Evolutionary conservation across 139 green algal genomes (phyloP), one percentile per base, ranked within the genome.

Genomic region (Bryopsis sp.): DNA sequence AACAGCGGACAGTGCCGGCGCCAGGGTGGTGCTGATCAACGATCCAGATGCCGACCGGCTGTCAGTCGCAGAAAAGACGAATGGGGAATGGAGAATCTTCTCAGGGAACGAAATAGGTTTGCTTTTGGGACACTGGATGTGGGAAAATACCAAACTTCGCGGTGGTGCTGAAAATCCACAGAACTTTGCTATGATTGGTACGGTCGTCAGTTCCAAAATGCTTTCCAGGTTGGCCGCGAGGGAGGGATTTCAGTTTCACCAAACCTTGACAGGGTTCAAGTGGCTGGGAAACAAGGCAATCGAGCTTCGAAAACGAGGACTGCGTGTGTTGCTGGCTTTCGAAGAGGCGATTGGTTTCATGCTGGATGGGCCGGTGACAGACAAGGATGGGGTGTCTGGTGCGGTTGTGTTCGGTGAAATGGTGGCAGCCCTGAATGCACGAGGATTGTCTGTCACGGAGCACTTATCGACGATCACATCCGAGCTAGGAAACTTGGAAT

Each of bases 301-400:
- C 34, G 11, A 78, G 71, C 70, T 86, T 62, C n/a, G n/a, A n/a
- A n/a, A n/a, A n/a, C n/a, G n/a, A n/a, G 38, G 35, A 3, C 2
- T 2, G 0, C 39, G 54, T 15, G 82, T 88, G 47, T 58, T 92
- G 60, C 92, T 93, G 74, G 84, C 84, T 0, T 93, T 86, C 62
- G 87, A 93, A 73, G 87, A 93, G 70, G 86, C 87, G 11, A 92
- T 93, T 8, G 87, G 87, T 0, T 93, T 89, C 72, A 85, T 81
- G 71, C 64, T 88, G 48, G 77, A n/a, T n/a, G n/a, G n/a, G n/a
- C n/a, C n/a, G n/a, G n/a, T n/a, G n/a, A n/a, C n/a, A n/a, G n/a
- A n/a, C n/a, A n/a, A n/a, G n/a, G n/a, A n/a, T n/a, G n/a, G n/a
- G n/a, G n/a, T n/a, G n/a, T n/a, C n/a, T n/a, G n/a, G n/a, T n/a